phyloP scores from a whole-genome alignment of 2,329 filamentous ascomycete genomes.

The Colletotrichum sp. region DNA sequence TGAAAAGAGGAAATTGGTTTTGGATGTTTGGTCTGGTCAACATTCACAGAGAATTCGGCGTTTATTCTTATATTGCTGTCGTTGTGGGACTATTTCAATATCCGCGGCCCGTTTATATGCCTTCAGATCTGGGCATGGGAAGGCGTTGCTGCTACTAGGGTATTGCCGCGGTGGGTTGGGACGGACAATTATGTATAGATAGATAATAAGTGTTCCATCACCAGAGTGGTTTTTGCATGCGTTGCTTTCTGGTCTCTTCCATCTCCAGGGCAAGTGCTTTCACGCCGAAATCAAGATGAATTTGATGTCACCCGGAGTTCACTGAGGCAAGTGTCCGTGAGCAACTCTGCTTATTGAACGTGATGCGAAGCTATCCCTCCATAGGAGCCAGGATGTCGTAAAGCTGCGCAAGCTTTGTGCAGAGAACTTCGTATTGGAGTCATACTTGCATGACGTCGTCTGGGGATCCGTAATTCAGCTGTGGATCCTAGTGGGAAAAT shows the following conservation, averaged over 20 bases:
- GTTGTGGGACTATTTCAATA: neutral
- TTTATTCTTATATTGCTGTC: neutral
- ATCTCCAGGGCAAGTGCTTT: neutral
- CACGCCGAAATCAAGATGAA: neutral
- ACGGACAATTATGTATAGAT: neutral
- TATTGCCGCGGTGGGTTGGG: neutral
- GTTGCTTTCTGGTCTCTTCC: neutral
- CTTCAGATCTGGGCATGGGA: neutral
- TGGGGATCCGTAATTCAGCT: conserved; percentile 8
- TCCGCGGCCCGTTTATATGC: neutral
- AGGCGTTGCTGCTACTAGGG: neutral
- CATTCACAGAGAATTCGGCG: neutral
- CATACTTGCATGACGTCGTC: conserved; percentile 21
- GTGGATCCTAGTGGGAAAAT: neutral
- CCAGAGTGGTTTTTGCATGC: neutral
- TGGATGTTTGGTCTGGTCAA: neutral
- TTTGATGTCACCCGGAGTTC: neutral
- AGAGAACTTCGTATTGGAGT: neutral
- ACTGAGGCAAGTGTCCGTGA: neutral
- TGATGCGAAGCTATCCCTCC: neutral
- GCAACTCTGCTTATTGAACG: neutral
- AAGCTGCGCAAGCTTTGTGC: neutral
- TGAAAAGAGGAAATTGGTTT: neutral
- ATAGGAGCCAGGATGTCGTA: neutral
- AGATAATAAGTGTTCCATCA: neutral